phyloP scores from a whole-genome alignment of 345 rosid genomes.

The Barbarea vulgaris region DNA sequence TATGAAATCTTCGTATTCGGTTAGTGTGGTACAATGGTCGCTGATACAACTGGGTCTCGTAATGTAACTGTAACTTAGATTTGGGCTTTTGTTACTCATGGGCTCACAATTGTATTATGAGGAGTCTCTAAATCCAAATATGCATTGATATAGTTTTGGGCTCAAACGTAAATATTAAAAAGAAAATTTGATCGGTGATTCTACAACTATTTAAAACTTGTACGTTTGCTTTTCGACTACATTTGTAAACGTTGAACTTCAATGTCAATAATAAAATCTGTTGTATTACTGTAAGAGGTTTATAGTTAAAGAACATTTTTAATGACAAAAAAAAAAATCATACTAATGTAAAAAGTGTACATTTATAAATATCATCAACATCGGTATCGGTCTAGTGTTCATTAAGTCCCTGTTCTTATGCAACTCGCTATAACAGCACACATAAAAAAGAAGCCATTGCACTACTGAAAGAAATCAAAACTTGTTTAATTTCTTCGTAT shows the following conservation, averaged over 20 bases:
- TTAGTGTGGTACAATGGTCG: too few species aligned
- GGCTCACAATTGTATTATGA: constrained; percentile 12
- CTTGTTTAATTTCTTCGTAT: too few species aligned
- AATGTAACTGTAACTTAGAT: neutral
- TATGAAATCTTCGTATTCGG: constrained; percentile 1
- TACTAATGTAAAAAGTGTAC: neutral
- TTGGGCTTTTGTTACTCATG: neutral
- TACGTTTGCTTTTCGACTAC: neutral
- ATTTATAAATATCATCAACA: neutral
- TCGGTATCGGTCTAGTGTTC: neutral
- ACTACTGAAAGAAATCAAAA: neutral
- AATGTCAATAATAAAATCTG: neutral
- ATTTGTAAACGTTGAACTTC: neutral
- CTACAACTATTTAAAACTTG: neutral
- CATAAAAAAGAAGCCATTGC: neutral
- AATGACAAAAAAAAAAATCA: neutral
- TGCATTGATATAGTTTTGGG: neutral
- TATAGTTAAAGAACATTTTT: neutral
- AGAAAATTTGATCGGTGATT: neutral
- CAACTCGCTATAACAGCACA: too few species aligned
- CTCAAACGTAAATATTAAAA: neutral
- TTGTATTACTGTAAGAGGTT: neutral
- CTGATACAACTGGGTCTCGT: neutral
- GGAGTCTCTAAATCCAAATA: neutral
- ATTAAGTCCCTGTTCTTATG: too few species aligned